Evolutionary conservation across 192 early-diverging fungal genomes (phyloP), one percentile per base, ranked within the genome.

Genomic region (Jimgerdemannia flammicorona): DNA sequence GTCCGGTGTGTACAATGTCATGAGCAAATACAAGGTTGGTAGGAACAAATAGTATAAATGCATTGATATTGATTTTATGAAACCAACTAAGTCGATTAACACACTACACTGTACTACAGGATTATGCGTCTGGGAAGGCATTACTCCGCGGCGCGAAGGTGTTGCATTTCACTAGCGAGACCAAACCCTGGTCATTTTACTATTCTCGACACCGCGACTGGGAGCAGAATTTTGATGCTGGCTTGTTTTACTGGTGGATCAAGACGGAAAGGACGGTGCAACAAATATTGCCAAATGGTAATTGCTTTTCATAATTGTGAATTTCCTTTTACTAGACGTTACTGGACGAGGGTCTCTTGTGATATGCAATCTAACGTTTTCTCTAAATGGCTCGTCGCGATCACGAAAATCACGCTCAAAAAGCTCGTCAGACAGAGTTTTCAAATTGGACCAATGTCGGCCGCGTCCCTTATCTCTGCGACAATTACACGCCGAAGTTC

Each of bases 91-190:
- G 29, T 29, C 29, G 29, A 29, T 29, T 29, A 29, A 29, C 29
- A 29, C 29, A 29, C 29, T 29, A 29, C 29, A 29, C 29, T 29
- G 29, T 29, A 29, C 29, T 29, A 29, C 54, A 76, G 70, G 63
- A 71, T 63, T 76, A 71, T 80, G 71, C 66, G 19, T 20, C 76
- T 63, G 67, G 67, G 9, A 20, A 41, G 19, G 40, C 19, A 68
- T 19, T 68, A 0, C 19, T 68, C 44, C 54, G 79, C 44, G 72
- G 29, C 14, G 78, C 79, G n/a, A 71, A 67, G 72, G 64, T 79
- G 11, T 29, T 79, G n/a, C 78, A 79, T 43, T 79, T 71, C 72
- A 79, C 78, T 2, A 70, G 67, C 40, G 78, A 75, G 72, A 79
- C 78, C 9, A 79, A 79, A 43, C 78, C 78, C 14, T 80, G 78